Evolutionary conservation across 2,329 filamentous ascomycete species (phyloP), one percentile per base, ranked within the genome.

Genomic region (Aurifilum marmelostoma): DNA sequence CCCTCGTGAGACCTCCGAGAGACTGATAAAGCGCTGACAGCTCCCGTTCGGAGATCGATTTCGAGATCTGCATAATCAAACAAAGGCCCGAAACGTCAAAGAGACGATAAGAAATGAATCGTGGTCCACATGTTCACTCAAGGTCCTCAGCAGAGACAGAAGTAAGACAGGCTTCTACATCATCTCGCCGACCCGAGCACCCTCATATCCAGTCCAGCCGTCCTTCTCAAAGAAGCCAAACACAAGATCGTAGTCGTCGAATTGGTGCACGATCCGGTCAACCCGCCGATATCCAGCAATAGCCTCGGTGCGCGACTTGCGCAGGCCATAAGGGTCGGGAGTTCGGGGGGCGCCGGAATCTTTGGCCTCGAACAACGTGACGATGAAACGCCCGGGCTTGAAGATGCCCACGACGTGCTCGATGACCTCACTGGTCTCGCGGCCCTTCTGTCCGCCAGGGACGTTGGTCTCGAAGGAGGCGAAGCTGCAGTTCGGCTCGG

Each of bases 401-500:
- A 99, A 99, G 77, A 99, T 99, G 72, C 89, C 87, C 59, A 98
- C 94, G 1, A 98, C 96, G 73, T 97, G 93, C 79, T 97, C 90
- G 71, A 99, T 92, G 70, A 98, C 91, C 73, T 97, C 95, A 34
- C 90, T 89, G 0, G 95, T 97, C 78, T 94, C 92, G 72, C 94
- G 91, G 21, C 94, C 94, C 68, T 89, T 93, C 82, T 97, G 93
- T 6, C 89, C 90, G 34, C 93, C 92, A 1, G 96, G 96, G 4
- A 99, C 95, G 75, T 98, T 99, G 73, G 96, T 98, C 84, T 99
- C 96, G 77, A 99, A 99, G 1, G 94, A 97, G 47, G 96, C 96
- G 79, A 97, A 99, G 6, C 94, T 97, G 84, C 95, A 99, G 76
- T 97, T 90, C 18, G 95, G 93, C 84, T 99, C 96, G 0, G 96